phyloP scores from a whole-genome alignment of 129 eudicot species.

The Gnaphalium uliginosum region DNA sequence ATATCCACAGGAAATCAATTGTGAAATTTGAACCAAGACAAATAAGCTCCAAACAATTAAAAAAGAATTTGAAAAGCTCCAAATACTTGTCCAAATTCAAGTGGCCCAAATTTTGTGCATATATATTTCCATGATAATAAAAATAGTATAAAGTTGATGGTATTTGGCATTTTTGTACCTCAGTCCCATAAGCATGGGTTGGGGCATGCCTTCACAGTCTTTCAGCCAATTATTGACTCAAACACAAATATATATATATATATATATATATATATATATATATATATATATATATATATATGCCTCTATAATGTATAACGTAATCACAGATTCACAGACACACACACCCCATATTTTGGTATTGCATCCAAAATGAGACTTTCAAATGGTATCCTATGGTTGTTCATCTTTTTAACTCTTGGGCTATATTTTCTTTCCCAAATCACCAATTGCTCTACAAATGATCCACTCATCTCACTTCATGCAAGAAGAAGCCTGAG shows the following conservation, averaged over 20 bases:
- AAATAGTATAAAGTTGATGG: conserved; percentile 3
- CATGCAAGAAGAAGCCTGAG: conserved; percentile 32
- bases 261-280: too few relatives aligned
- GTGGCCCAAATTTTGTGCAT: background rate
- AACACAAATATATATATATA: too few relatives aligned
- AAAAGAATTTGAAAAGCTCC: background rate
- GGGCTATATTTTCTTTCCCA: conserved; percentile 26
- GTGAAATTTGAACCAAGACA: background rate
- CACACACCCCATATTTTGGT: conserved; percentile 6
- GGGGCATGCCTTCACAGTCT: conserved; percentile 29
- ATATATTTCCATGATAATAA: background rate
- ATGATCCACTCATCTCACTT: conserved; percentile 18
- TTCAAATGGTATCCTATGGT: conserved; percentile 15
- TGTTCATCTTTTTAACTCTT: conserved; percentile 24
- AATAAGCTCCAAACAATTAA: background rate
- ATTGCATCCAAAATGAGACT: conserved; percentile 33
- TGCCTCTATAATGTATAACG: conserved; percentile 13
- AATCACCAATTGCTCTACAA: conserved; percentile 4
- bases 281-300: conserved; percentile 31
- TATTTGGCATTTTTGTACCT: conserved; percentile 31
- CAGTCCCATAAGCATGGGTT: conserved; percentile 40
- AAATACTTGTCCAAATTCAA: background rate
- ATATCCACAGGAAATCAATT: background rate
- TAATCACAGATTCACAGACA: conserved; percentile 9
- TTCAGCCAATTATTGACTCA: conserved; percentile 32